Conservation (phyloP, 2,329 filamentous ascomycete genomes). For the Mollisiaceae sp. region DNA sequence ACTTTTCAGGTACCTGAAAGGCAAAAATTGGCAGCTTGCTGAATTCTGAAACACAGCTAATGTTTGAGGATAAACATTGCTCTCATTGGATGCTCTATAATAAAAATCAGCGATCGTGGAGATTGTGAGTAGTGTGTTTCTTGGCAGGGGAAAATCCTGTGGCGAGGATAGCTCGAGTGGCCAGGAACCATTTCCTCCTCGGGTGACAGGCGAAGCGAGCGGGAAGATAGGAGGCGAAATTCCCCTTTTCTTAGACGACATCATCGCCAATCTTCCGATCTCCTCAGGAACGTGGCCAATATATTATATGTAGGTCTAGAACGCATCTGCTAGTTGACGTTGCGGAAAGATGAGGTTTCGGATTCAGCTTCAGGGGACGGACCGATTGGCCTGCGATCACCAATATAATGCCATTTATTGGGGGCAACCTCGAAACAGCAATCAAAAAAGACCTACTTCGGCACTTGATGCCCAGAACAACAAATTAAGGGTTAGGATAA, state of each 20-base stretch:
- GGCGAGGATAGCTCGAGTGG: not conserved
- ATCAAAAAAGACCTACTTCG: too few species aligned
- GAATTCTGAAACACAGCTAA: not conserved
- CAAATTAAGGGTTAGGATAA: not conserved
- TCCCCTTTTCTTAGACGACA: not conserved
- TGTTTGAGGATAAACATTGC: not conserved
- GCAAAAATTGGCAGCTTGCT: not conserved
- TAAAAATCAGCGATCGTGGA: not conserved
- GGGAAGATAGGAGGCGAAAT: not conserved
- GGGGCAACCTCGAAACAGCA: not conserved
- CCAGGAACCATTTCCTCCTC: conserved; percentile 3
- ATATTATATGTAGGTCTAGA: not conserved
- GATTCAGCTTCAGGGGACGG: conserved; percentile 3
- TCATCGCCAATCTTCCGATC: not conserved
- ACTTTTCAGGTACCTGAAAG: too few species aligned
- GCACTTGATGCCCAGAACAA: not conserved
- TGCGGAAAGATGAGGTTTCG: conserved; percentile 9
- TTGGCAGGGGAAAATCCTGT: not conserved
- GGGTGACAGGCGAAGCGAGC: not conserved
- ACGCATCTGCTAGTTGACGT: not conserved
- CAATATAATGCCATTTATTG: conserved; percentile 6
- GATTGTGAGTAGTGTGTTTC: not conserved
- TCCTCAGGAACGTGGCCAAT: not conserved
- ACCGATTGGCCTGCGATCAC: not conserved
- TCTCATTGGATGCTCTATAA: not conserved